These are phyloP conservation scores for Eragrostis tef DNA, from an alignment of 202 grass and related monocot genomes.

Conservation along the genomic window DNA sequence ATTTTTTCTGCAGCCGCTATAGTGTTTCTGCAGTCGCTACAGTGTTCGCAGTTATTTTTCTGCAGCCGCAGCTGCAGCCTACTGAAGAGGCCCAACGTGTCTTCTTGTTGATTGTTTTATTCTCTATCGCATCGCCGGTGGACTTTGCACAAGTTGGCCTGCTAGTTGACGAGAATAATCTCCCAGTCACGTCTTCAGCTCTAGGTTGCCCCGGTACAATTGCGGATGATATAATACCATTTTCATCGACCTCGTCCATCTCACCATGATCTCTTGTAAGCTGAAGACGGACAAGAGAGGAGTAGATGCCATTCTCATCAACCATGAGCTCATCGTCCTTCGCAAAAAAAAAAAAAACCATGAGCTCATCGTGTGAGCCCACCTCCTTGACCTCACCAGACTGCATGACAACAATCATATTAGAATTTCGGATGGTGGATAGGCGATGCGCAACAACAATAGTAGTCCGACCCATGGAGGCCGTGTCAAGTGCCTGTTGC, in stretches of 20 bases:
- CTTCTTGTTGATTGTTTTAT: slow-evolving; percentile 10
- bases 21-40: too few species aligned
- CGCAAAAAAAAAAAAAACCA: too few species aligned
- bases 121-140: slow-evolving; percentile 40
- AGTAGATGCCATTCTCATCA: slow-evolving; percentile 69
- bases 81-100: too few species aligned
- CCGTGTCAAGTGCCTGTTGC: slow-evolving; percentile 78
- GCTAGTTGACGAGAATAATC: slow-evolving; percentile 65
- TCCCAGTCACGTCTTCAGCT: slow-evolving; percentile 71
- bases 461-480: slow-evolving; percentile 70
- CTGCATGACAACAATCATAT: slow-evolving; percentile 80
- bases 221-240: slow-evolving; percentile 26
- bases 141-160: slow-evolving; percentile 65
- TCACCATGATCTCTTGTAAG: slow-evolving; percentile 49
- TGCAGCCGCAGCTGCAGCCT: too few species aligned
- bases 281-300: slow-evolving; percentile 74
- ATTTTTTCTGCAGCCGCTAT: too few species aligned
- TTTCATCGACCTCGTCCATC: slow-evolving; percentile 26
- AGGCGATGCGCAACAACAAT: slow-evolving; percentile 85
- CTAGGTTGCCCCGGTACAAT: slow-evolving; percentile 40
- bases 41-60: too few species aligned
- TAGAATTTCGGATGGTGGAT: slow-evolving; percentile 80
- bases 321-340: slow-evolving; percentile 72
- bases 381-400: slow-evolving; percentile 75
- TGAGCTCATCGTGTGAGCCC: slow-evolving; percentile 81